phyloP scores from a whole-genome alignment of 2,329 filamentous ascomycete species.

The Fusarium sp. region DNA sequence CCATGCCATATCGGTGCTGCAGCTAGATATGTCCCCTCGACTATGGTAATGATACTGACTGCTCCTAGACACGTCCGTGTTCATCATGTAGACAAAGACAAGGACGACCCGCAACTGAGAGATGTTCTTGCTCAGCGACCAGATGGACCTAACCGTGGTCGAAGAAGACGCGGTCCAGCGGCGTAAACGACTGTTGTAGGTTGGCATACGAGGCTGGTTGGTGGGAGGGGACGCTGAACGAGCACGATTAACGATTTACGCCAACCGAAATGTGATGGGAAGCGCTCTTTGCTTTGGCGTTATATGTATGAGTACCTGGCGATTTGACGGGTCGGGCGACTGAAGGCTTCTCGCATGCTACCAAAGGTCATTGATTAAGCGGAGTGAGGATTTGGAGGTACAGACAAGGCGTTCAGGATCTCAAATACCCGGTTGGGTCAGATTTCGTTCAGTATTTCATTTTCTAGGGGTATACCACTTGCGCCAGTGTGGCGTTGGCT shows the following conservation, averaged over 20 bases:
- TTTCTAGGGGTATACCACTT: constrained; percentile 11
- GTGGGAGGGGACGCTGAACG: not conserved
- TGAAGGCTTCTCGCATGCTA: not conserved
- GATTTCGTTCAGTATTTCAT: constrained; percentile 14
- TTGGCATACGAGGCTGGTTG: not conserved
- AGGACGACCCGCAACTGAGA: constrained; percentile 81
- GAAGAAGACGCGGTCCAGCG: constrained; percentile 70
- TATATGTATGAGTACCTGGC: constrained; percentile 27
- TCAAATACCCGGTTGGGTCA: constrained; percentile 40
- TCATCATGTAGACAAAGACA: constrained; percentile 88
- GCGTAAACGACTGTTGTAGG: constrained; percentile 24
- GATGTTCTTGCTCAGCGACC: constrained; percentile 86
- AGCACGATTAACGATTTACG: constrained; percentile 15
- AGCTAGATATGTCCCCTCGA: not conserved
- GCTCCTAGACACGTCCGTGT: constrained; percentile 82
- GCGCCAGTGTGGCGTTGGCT: constrained; percentile 19
- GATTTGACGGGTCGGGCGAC: constrained; percentile 7
- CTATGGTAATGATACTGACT: constrained; percentile 8
- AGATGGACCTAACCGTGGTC: constrained; percentile 82
- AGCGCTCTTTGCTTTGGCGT: constrained; percentile 13
- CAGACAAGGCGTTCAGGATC: constrained; percentile 35
- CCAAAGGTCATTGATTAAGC: not conserved
- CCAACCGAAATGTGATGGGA: constrained; percentile 1
- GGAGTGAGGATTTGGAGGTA: constrained; percentile 5
- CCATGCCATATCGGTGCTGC: not conserved